Evolutionary conservation across 768 basidiomycete genomes (phyloP), one percentile per base, ranked within the genome.

Genomic region (Mycena polygramma): DNA sequence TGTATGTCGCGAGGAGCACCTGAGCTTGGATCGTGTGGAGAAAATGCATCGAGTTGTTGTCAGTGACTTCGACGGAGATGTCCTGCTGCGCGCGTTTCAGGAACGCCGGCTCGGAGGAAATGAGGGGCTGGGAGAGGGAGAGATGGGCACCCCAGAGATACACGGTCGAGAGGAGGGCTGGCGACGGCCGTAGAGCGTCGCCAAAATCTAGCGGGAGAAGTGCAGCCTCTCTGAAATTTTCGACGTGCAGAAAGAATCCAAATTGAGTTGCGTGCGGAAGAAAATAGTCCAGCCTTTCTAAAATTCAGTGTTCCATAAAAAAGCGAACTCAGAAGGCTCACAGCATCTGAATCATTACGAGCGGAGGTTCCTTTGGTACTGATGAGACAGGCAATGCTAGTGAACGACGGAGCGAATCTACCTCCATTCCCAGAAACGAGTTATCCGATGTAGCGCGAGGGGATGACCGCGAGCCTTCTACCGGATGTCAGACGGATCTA

Each of bases 91-190:
- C 72, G 41, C 66, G 62, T 48, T 61, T 41, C 6, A 73, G 45
- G 35, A 73, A 61, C 2, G 59, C 49, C 5, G 66, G 43, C 37
- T 69, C 70, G 35, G 53, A 49, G 7, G 46, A 41, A 6, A 66
- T 7, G 22, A 54, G 65, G 17, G 55, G 51, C 17, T 71, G 59
- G 10, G 58, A 61, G 3, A 20, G 63, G 9, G 67, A 67, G 2
- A 73, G 69, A 54, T 73, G 67, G 53, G 46, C 59, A 19, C 71
- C 71, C 68, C 63, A 69, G 4, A 69, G 60, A 41, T 73, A 74
- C 2, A 57, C 63, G 10, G 39, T 54, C 20, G 57, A 60, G 3
- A 74, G 63, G 9, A 74, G 66, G 15, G 69, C 69, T 1, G 49
- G 65, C 13, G 69, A 64, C 2, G 69, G 73, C 13, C 67, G 24